Percentiles rank a stretch among this genome's conserved stretches.
phyloP scores from a whole-genome alignment of 495 filamentous ascomycete genomes.

The Schizothecium vesticola region DNA sequence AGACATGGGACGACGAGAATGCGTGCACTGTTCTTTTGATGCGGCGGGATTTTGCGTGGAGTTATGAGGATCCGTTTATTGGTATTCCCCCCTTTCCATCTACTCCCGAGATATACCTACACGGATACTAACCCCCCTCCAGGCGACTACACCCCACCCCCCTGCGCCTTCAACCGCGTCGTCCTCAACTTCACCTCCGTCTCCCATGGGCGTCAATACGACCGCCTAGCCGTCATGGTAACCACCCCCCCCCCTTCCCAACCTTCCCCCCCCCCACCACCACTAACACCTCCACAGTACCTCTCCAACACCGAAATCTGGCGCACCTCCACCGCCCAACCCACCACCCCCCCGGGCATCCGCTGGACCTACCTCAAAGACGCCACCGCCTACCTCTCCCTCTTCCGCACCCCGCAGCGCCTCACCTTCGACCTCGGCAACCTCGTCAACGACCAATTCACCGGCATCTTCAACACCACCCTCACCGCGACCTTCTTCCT shows the following conservation, averaged over 20 bases:
- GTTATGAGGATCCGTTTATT: conserved; percentile 74
- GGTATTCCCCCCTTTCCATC: conserved; percentile 40
- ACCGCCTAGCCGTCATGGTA: conserved; percentile 66
- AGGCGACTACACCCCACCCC: conserved; percentile 65
- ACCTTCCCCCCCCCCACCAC: no score
- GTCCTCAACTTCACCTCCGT: conserved; percentile 78
- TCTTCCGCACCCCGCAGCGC: conserved; percentile 65
- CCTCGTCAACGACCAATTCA: conserved; percentile 65
- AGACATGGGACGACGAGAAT: conserved; percentile 17
- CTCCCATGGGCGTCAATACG: conserved; percentile 70
- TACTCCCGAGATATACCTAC: conserved; percentile 1
- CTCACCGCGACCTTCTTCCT: conserved; percentile 72
- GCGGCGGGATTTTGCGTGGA: conserved; percentile 66
- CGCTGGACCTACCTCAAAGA: conserved; percentile 76
- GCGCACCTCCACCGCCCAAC: conserved; percentile 83
- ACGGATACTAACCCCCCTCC: background rate
- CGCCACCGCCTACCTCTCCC: conserved; percentile 64
- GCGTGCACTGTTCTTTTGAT: conserved; percentile 58
- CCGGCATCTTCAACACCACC: conserved; percentile 75
- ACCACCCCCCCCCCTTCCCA: background rate
- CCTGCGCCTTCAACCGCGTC: conserved; percentile 71
- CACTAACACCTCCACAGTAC: background rate
- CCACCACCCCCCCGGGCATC: conserved; percentile 61
- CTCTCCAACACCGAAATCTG: background rate
- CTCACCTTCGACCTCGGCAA: conserved; percentile 84